These are phyloP conservation scores for Harringtonia lauricola DNA, from an alignment of 2,329 filamentous ascomycete species.

Conservation along the genomic window DNA sequence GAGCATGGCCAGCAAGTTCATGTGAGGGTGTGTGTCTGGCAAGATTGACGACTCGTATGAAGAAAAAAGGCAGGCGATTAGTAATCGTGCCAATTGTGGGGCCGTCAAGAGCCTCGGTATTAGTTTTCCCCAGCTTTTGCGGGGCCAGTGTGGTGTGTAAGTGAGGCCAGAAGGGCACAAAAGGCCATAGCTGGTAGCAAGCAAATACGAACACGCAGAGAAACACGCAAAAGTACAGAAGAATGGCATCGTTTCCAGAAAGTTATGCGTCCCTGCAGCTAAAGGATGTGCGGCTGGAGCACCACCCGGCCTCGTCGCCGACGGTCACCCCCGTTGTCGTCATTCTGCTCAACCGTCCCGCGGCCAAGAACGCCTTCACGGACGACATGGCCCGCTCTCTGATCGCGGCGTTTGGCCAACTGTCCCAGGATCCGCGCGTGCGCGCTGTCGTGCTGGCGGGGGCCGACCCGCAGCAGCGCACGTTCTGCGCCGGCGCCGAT, in stretches of 20 bases:
- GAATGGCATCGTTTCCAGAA: background rate
- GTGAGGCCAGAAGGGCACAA: too few relatives aligned
- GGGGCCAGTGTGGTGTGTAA: too few relatives aligned
- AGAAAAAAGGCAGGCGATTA: too few relatives aligned
- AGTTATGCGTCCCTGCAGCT: conserved; percentile 29
- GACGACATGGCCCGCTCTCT: conserved; percentile 51
- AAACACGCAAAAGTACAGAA: too few relatives aligned
- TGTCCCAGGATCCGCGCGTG: conserved; percentile 43
- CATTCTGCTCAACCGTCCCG: conserved; percentile 52
- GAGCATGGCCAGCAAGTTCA: conserved; percentile 36
- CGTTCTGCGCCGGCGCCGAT: conserved; percentile 51
- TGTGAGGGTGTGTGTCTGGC: too few relatives aligned
- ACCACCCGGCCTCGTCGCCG: conserved; percentile 37
- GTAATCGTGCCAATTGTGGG: too few relatives aligned
- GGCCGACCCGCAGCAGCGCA: conserved; percentile 31
- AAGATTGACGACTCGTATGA: too few relatives aligned
- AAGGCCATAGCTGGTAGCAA: background rate
- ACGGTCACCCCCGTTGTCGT: conserved; percentile 51
- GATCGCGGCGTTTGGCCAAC: conserved; percentile 36
- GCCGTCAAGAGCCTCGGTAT: too few relatives aligned
- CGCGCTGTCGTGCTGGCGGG: conserved; percentile 44
- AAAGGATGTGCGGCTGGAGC: conserved; percentile 33
- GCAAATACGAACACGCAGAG: too few relatives aligned
- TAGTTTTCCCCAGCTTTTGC: too few relatives aligned
- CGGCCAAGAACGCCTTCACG: conserved; percentile 60